Conservation (phyloP, 2,329 filamentous ascomycete species). For the Trichoderma harzianum region DNA sequence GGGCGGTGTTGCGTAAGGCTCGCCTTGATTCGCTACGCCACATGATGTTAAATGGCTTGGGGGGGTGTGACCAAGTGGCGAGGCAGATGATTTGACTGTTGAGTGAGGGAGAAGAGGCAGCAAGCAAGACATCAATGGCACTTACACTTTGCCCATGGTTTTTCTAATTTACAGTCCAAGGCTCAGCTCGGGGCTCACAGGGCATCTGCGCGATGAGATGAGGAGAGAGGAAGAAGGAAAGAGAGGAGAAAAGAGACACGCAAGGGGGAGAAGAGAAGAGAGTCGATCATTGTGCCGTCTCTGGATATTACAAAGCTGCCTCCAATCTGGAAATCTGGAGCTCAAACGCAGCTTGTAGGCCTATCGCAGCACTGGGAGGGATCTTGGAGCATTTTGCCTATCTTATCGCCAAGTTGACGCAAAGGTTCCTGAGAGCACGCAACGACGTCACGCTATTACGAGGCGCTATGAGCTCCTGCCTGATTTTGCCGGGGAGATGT, state of each 20-base stretch:
- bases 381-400: neutral
- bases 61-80: constrained; percentile 5
- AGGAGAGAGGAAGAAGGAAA: neutral
- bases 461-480: constrained; percentile 16
- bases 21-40: constrained; percentile 14
- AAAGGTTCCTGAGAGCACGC: constrained; percentile 12
- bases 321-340: neutral
- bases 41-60: neutral
- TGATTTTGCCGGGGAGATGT: neutral
- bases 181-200: neutral
- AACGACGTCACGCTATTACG: constrained; percentile 15
- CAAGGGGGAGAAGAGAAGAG: neutral
- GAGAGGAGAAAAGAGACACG: neutral
- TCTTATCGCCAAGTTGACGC: constrained; percentile 6
- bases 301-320: constrained; percentile 1
- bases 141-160: constrained; percentile 20
- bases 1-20: constrained; percentile 9
- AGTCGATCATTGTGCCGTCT: neutral
- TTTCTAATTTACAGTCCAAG: neutral
- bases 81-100: neutral
- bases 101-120: neutral
- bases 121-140: neutral
- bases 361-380: neutral
- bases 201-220: neutral
- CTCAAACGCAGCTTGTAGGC: neutral